These are phyloP conservation scores for Lichtheimia ornata DNA, from an alignment of 371 early-diverging fungal genomes.

Conservation along the genomic window DNA sequence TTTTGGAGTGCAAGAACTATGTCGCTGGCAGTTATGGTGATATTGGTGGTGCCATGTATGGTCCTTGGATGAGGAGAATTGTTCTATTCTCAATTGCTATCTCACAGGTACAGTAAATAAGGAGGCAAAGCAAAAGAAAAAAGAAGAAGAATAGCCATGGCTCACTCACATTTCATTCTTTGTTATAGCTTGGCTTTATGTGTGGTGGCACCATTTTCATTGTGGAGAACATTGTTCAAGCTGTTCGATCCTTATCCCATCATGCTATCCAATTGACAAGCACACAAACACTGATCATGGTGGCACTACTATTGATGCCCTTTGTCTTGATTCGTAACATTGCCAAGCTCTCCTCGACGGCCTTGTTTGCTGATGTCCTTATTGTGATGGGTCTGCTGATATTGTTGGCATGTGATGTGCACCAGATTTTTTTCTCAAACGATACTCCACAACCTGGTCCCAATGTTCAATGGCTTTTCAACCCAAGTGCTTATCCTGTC, in stretches of 20 bases:
- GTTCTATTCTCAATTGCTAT: slow-evolving; percentile 84
- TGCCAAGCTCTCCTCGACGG: slow-evolving; percentile 78
- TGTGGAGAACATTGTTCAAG: slow-evolving; percentile 74
- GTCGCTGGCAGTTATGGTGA: slow-evolving; percentile 89
- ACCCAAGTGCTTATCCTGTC: slow-evolving; percentile 65
- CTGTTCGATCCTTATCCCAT: slow-evolving; percentile 65
- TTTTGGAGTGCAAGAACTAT: slow-evolving; percentile 65
- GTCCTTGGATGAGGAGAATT: slow-evolving; percentile 73
- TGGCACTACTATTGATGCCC: slow-evolving; percentile 54
- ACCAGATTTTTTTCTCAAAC: slow-evolving; percentile 34
- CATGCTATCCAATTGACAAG: slow-evolving; percentile 44
- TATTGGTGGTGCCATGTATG: slow-evolving; percentile 83
- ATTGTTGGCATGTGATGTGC: slow-evolving; percentile 30
- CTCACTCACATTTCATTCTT: not conserved
- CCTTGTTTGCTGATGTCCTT: slow-evolving; percentile 86
- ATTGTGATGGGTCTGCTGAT: slow-evolving; percentile 77
- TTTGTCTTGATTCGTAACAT: slow-evolving; percentile 87
- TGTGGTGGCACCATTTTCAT: slow-evolving; percentile 89
- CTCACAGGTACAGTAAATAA: slow-evolving; percentile 63
- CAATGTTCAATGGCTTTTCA: slow-evolving; percentile 41
- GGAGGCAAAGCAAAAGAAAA: too few species aligned
- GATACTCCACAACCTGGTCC: slow-evolving; percentile 33
- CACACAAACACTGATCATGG: slow-evolving; percentile 17
- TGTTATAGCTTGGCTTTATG: slow-evolving; percentile 75
- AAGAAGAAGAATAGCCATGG: too few species aligned